Base-by-base conservation (phyloP, 768 basidiomycete species). In the Lactifluus echinatus region DNA sequence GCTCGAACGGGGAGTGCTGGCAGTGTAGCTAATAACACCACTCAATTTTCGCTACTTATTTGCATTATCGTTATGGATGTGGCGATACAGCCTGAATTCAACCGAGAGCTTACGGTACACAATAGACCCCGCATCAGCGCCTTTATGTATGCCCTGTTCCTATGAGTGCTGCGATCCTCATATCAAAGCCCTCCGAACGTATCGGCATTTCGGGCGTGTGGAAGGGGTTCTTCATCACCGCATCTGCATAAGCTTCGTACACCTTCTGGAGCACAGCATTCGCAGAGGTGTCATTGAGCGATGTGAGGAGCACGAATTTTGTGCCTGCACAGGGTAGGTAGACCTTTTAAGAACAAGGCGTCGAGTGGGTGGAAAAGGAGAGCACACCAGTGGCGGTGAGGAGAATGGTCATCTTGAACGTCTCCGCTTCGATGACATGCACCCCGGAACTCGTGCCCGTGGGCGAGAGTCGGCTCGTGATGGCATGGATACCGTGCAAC, bases 191-290 rank as follows among this genome's bases (percentile, higher is more conserved):
- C 64, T 93, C 90, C 43, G 78, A 92, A 46, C 96, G 82, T 63
- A 98, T 93, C 2, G 96, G 96, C 95, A 98, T 99, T 70, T 98
- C 96, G n/a, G 89, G 89, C 5, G 93, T 95, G 70, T 98, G 93
- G 72, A 99, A 99, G 0, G 96, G 96, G 67, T 97, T 97, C 76
- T 98, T 97, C 91, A 97, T 95, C 53, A 93, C 93, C 1, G 89
- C 84, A 67, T 98, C 96, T 0, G 94, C 80, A 69, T 97, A 99
- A 19, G 81, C 82, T 69, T 97, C 93, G 71, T 98, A 98, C 46
- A 93, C 84, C 69, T 84, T 89, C 65, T 87, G 85, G 39, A 99
- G 74, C 21, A 87, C 75, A 3, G 79, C 65, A 21, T 84, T 91
- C 33, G 88, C 82, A 1, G 79, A 79, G 8, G 81, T 73, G 64